phyloP scores from a whole-genome alignment of 129 eudicot species.

The Deinandra increscens region DNA sequence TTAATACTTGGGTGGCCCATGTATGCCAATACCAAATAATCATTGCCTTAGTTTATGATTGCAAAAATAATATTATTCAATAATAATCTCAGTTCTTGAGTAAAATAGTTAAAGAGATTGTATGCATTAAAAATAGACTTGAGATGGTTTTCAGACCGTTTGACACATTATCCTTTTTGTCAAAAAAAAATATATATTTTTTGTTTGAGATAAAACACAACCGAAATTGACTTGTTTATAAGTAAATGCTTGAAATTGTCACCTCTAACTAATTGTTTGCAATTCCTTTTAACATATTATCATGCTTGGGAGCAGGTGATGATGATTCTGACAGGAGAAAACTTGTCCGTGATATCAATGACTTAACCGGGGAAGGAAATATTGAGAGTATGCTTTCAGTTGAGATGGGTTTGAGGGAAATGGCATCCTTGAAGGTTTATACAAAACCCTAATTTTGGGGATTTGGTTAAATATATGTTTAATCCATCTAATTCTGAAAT shows the following conservation, averaged over 20 bases:
- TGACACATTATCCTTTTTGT: neutral
- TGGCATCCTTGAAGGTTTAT: slow-evolving; percentile 86
- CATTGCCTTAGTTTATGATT: neutral
- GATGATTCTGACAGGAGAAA: slow-evolving; percentile 68
- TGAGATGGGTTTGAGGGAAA: slow-evolving; percentile 95
- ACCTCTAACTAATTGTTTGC: neutral
- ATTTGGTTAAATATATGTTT: neutral
- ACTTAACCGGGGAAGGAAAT: slow-evolving; percentile 91
- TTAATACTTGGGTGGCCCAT: too few species aligned
- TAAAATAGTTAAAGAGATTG: neutral
- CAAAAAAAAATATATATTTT: neutral
- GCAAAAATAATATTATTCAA: neutral
- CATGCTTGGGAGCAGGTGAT: slow-evolving; percentile 49
- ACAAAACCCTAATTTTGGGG: neutral
- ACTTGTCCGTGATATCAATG: slow-evolving; percentile 69
- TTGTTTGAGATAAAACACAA: slow-evolving; percentile 1
- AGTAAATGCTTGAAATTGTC: neutral
- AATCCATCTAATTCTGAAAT: slow-evolving; percentile 1
- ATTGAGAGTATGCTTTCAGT: slow-evolving; percentile 98
- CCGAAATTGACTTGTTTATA: neutral
- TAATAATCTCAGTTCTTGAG: slow-evolving; percentile 7
- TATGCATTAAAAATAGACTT: neutral
- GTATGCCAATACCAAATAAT: neutral
- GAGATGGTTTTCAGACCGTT: neutral
- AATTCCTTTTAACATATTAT: neutral